Conservation (phyloP, 352 stramenopile genomes). For the Achlya hypogyna region DNA sequence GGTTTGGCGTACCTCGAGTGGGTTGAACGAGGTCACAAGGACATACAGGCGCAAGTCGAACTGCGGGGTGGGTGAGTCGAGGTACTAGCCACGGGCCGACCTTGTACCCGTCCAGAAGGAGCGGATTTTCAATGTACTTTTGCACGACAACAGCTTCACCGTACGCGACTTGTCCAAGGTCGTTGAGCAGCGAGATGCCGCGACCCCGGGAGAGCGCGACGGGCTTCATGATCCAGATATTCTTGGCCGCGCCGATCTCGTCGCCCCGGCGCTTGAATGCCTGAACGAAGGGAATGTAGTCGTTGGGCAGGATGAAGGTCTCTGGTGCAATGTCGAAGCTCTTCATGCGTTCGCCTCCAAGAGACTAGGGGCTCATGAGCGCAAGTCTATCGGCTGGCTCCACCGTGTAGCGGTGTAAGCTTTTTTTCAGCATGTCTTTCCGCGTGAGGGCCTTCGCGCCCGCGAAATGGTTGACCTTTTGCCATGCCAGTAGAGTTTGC, state of each 20-base stretch:
- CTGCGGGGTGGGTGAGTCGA: not conserved
- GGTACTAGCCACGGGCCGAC: slow-evolving; percentile 22
- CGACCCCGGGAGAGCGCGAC: slow-evolving; percentile 84
- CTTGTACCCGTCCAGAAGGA: slow-evolving; percentile 87
- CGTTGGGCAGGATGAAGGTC: slow-evolving; percentile 90
- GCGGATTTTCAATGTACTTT: slow-evolving; percentile 82
- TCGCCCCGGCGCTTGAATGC: slow-evolving; percentile 56
- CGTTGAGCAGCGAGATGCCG: slow-evolving; percentile 88
- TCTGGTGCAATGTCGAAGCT: slow-evolving; percentile 86
- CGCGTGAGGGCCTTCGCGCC: slow-evolving; percentile 83
- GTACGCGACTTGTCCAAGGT: slow-evolving; percentile 84
- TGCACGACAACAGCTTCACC: slow-evolving; percentile 82
- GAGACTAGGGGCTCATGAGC: slow-evolving; percentile 7
- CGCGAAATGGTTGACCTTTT: slow-evolving; percentile 94
- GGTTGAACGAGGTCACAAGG: slow-evolving; percentile 90
- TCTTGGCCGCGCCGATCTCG: slow-evolving; percentile 29
- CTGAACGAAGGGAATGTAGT: slow-evolving; percentile 86
- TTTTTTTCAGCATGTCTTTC: slow-evolving; percentile 91
- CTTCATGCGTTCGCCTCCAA: slow-evolving; percentile 33
- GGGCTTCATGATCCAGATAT: slow-evolving; percentile 94
- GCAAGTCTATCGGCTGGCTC: slow-evolving; percentile 33
- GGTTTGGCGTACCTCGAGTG: slow-evolving; percentile 44
- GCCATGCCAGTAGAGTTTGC: slow-evolving; percentile 81
- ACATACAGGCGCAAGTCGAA: slow-evolving; percentile 90
- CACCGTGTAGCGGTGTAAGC: slow-evolving; percentile 27